These are phyloP conservation scores for Trichoderma gamsii DNA, from an alignment of 495 filamentous ascomycete genomes.

Conservation along the genomic window DNA sequence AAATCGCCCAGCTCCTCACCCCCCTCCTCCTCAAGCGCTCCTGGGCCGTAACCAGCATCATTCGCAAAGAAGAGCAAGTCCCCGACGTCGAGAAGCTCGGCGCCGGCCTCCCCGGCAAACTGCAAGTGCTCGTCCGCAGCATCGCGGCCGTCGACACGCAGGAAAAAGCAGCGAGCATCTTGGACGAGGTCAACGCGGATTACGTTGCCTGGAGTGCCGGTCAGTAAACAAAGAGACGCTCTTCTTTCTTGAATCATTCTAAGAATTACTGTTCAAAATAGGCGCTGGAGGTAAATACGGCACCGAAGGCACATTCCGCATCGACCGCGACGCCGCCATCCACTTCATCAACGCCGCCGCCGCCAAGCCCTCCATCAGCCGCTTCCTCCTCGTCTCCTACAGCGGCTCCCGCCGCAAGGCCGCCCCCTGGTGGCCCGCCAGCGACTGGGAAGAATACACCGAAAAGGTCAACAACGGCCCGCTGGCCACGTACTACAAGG, in stretches of 20 bases:
- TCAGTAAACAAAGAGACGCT: constrained; percentile 27
- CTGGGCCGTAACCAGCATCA: constrained; percentile 72
- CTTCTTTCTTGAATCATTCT: background rate
- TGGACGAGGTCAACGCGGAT: constrained; percentile 55
- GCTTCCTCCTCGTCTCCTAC: constrained; percentile 71
- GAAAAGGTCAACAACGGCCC: constrained; percentile 47
- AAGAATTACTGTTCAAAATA: constrained; percentile 18
- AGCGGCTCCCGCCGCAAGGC: constrained; percentile 50
- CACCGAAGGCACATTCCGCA: constrained; percentile 44
- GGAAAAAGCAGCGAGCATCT: constrained; percentile 52
- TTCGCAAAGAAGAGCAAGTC: constrained; percentile 64
- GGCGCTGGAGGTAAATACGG: constrained; percentile 74
- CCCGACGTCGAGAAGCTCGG: constrained; percentile 54
- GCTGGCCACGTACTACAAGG: constrained; percentile 61
- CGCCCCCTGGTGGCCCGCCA: constrained; percentile 64
- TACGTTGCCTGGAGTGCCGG: constrained; percentile 79
- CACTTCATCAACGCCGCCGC: constrained; percentile 64
- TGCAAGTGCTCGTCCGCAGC: constrained; percentile 57
- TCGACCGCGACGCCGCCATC: constrained; percentile 63
- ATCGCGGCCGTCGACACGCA: constrained; percentile 63
- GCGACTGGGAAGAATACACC: constrained; percentile 43
- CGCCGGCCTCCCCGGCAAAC: constrained; percentile 44
- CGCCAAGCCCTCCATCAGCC: constrained; percentile 51
- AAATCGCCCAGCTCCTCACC: constrained; percentile 71
- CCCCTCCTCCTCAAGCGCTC: constrained; percentile 62